Evolutionary conservation across 2,329 filamentous ascomycete species (phyloP), one percentile per base, ranked within the genome.

Genomic region (Ceratocystis eucalypticola): DNA sequence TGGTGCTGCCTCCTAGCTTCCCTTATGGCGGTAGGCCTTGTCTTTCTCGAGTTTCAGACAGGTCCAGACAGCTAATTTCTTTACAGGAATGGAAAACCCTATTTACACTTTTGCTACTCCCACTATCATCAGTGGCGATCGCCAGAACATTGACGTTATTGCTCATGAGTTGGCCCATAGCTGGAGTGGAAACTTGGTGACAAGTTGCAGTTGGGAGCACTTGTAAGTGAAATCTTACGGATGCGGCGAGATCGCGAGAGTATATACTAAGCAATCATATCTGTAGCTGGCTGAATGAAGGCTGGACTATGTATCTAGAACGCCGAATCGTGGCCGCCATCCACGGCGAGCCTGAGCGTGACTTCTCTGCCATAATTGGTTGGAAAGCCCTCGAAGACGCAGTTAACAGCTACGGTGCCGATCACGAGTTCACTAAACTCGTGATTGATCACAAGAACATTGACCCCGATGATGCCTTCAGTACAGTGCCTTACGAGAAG

Each of bases 381-480:
- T 97, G 93, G 93, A 94, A 96, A 74, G 84, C 87, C 1, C 83
- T 96, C 20, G 84, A 88, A 76, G 91, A 96, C 72, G 84, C 89
- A 5, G 85, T 97, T 45, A 80, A 87, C 44, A 81, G 86, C 48
- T 94, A 87, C 72, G 93, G 93, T 48, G 79, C 84, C 64, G 88
- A 95, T 70, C 91, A 96, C 73, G 88, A 93, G 71, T 97, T 94
- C 77, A 99, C 94, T 6, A 95, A 95, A 75, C 82, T 99, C 65
- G 85, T 96, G 70, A 83, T 92, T 68, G 86, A 90, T 74, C 86
- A 97, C 69, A 89, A 93, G 73, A 91, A 90, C 67, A 87, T 94
- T 70, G 93, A 97, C 71, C 94, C 94, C 0, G 94, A 97, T 74
- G 94, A 99, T 75, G 89, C 93, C 1, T 99, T 97, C 78, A 95